Conservation (phyloP, 208 protist genomes). For the Borovskyia barvae region DNA sequence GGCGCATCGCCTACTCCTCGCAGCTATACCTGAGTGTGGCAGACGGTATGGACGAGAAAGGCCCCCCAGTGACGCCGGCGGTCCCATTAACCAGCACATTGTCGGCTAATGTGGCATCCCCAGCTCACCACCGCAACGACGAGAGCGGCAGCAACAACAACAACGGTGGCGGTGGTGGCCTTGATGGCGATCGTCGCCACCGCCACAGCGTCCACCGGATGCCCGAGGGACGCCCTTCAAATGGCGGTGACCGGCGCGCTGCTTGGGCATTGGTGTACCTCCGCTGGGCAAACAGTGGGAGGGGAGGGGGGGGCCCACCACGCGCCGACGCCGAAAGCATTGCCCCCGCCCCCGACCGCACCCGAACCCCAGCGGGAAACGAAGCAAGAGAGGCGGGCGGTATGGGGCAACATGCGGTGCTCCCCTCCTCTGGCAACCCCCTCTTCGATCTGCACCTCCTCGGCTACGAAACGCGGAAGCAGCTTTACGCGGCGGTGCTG, state of each 20-base stretch:
- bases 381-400: not conserved
- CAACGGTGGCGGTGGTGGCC: not conserved
- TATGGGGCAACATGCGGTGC: not conserved
- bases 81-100: too few species aligned
- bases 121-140: not conserved
- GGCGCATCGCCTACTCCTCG: conserved; percentile 22
- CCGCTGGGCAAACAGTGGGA: too few species aligned
- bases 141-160: not conserved
- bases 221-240: too few species aligned
- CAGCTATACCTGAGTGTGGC: conserved; percentile 17
- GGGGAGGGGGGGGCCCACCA: too few species aligned
- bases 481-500: conserved; percentile 23
- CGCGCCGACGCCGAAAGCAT: too few species aligned
- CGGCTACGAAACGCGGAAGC: conserved; percentile 19
- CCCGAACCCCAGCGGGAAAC: not conserved
- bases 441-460: conserved; percentile 30
- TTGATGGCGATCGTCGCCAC: not conserved
- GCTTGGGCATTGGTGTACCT: too few species aligned
- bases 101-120: too few species aligned
- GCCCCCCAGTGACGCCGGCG: too few species aligned
- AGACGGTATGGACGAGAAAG: conserved; percentile 15
- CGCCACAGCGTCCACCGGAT: too few species aligned
- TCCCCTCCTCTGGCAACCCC: conserved; percentile 22
- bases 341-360: too few species aligned
- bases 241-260: too few species aligned